phyloP scores from a whole-genome alignment of 345 rosid genomes.

The Punica granatum region DNA sequence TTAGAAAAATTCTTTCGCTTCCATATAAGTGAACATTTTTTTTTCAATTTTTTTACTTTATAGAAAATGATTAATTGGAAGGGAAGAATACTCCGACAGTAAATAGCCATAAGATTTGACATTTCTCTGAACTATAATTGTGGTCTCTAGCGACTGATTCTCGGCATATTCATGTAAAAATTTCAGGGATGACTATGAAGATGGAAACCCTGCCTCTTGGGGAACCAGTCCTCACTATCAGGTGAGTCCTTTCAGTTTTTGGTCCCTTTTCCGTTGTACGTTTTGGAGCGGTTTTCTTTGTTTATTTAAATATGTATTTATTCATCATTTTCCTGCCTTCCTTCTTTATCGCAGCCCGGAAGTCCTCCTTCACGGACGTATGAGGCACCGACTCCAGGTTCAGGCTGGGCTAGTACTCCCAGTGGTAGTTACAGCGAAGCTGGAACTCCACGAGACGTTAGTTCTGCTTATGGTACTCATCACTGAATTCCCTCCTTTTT shows the following conservation, averaged over 20 bases:
- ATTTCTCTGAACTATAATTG: background rate
- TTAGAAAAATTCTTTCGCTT: too few relatives aligned
- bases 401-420: constrained; percentile 89
- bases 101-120: background rate
- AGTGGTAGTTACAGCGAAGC: constrained; percentile 84
- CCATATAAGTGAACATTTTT: too few relatives aligned
- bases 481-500: background rate
- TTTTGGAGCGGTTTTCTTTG: background rate
- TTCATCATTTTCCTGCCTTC: background rate
- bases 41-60: too few relatives aligned
- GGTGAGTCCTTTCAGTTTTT: constrained; percentile 27
- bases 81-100: too few relatives aligned
- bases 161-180: background rate
- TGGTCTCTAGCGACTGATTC: background rate
- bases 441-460: constrained; percentile 85
- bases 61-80: too few relatives aligned
- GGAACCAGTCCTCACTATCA: constrained; percentile 83
- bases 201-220: constrained; percentile 92
- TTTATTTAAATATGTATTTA: background rate
- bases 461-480: constrained; percentile 57
- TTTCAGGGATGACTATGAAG: constrained; percentile 87
- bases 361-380: constrained; percentile 83
- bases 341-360: constrained; percentile 51
- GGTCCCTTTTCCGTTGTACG: background rate
- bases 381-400: constrained; percentile 96